A percentile compares a stretch with the other conserved stretches of the same genome.
Evolutionary conservation across 2,329 filamentous ascomycete species (phyloP).

Genomic region (Grosmannia serpens): DNA sequence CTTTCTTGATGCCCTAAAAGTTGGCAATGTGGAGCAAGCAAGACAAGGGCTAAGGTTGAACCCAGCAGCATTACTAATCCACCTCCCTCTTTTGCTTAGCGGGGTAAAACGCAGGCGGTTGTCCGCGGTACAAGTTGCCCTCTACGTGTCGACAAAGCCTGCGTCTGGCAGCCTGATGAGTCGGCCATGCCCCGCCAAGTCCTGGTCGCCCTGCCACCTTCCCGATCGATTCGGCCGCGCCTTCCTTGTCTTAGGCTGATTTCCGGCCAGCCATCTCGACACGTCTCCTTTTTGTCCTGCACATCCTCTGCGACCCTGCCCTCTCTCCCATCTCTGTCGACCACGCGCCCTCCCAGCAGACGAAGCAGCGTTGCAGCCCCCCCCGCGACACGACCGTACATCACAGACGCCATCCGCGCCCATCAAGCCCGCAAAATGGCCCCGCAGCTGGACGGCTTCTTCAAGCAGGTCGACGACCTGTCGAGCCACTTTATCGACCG

Average conservation of each 20-base stretch:
- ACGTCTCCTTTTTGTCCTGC: neutral
- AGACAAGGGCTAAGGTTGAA: too few relatives aligned
- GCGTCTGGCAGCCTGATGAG: neutral
- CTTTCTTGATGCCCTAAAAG: too few relatives aligned
- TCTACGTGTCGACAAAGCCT: neutral
- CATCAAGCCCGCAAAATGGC: constrained; percentile 70
- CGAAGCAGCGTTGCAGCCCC: neutral
- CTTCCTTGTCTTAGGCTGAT: neutral
- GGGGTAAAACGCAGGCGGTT: neutral
- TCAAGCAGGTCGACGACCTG: constrained; percentile 78
- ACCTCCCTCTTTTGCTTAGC: neutral
- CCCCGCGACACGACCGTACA: constrained; percentile 28
- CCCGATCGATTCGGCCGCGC: constrained; percentile 7
- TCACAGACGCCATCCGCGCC: constrained; percentile 38
- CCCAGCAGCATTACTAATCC: too few relatives aligned
- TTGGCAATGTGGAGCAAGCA: too few relatives aligned
- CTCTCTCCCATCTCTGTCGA: neutral
- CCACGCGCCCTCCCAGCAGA: neutral
- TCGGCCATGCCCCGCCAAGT: constrained; percentile 11
- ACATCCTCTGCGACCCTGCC: neutral
- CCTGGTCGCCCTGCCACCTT: constrained; percentile 9
- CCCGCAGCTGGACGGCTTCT: constrained; percentile 81
- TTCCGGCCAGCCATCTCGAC: neutral
- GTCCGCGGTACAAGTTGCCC: neutral
- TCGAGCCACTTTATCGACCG: constrained; percentile 78